Conservation (phyloP, 192 early-diverging fungal species). For the Coemansia sp. region DNA sequence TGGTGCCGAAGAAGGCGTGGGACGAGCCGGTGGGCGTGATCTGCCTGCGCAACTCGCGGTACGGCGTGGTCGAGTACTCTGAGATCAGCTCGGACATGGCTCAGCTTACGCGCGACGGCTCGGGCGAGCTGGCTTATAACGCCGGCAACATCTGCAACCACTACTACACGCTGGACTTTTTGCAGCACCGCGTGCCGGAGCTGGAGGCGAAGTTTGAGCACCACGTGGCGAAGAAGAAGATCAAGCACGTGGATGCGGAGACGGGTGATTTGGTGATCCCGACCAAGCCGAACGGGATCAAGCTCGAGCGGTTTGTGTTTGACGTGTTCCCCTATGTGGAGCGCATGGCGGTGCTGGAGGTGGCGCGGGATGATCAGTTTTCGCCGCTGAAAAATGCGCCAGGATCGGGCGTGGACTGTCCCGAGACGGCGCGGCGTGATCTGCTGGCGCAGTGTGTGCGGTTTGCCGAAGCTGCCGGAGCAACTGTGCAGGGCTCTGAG, state of each 20-base stretch:
- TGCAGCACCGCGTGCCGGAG: conserved; percentile 74
- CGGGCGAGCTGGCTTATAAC: conserved; percentile 69
- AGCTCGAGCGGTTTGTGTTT: conserved; percentile 99
- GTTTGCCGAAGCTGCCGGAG: conserved; percentile 85
- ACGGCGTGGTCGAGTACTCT: conserved; percentile 93
- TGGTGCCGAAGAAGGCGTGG: conserved; percentile 83
- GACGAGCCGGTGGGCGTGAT: conserved; percentile 95
- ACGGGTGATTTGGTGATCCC: conserved; percentile 73
- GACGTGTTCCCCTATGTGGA: conserved; percentile 95
- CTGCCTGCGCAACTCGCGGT: conserved; percentile 79
- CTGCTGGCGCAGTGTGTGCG: conserved; percentile 85
- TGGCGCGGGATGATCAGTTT: conserved; percentile 92
- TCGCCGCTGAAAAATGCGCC: conserved; percentile 98
- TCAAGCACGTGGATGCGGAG: conserved; percentile 81
- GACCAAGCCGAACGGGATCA: conserved; percentile 89
- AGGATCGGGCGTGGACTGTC: conserved; percentile 80
- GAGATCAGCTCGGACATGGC: conserved; percentile 84
- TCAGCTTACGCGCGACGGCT: conserved; percentile 61
- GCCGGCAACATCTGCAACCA: conserved; percentile 99
- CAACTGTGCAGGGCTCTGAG: conserved; percentile 60
- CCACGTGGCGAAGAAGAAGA: conserved; percentile 98
- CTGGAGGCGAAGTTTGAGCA: conserved; percentile 87
- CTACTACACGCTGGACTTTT: conserved; percentile 92
- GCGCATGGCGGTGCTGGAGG: conserved; percentile 88
- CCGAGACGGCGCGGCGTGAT: conserved; percentile 89